Evolutionary conservation across 2,329 filamentous ascomycete genomes (phyloP).

Genomic region (Endothia cerciana): DNA sequence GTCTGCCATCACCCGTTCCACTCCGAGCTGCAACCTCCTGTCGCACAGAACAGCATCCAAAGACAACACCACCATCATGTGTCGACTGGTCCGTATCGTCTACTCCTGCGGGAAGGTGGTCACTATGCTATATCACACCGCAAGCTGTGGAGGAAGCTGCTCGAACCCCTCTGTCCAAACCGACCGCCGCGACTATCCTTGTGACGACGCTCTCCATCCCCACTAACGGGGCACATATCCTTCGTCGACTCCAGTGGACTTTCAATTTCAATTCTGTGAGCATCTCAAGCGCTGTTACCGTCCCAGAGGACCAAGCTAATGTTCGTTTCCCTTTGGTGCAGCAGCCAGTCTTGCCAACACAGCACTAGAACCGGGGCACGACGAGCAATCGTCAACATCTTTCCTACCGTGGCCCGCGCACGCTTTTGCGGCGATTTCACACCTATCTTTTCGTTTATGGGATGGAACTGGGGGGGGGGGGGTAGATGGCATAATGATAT

Average conservation of each 20-base stretch:
- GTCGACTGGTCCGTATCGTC: slow-evolving; percentile 13
- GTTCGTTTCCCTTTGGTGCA: neutral
- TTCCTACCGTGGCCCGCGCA: slow-evolving; percentile 4
- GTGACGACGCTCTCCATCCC: neutral
- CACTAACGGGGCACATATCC: neutral
- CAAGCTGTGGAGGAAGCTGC: slow-evolving; percentile 9
- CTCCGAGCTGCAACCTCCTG: neutral
- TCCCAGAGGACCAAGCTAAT: slow-evolving; percentile 4
- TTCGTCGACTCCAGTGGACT: neutral
- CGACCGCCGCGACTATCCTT: slow-evolving; percentile 4
- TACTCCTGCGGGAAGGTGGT: slow-evolving; percentile 18
- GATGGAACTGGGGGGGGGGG: neutral
- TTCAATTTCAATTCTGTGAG: neutral
- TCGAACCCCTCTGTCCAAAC: neutral
- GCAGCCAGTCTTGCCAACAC: slow-evolving; percentile 5
- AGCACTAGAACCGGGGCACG: slow-evolving; percentile 20
- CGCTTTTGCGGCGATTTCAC: neutral
- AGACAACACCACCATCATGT: slow-evolving; percentile 18
- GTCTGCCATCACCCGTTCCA: neutral
- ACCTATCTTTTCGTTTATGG: neutral
- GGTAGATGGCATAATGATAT: neutral
- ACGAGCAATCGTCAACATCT: slow-evolving; percentile 28
- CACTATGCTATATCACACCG: neutral
- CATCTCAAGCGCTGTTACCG: neutral
- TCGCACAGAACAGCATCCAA: neutral